Evolutionary conservation across 2,329 filamentous ascomycete species (phyloP).

Genomic region (Xylariaceae sp.): DNA sequence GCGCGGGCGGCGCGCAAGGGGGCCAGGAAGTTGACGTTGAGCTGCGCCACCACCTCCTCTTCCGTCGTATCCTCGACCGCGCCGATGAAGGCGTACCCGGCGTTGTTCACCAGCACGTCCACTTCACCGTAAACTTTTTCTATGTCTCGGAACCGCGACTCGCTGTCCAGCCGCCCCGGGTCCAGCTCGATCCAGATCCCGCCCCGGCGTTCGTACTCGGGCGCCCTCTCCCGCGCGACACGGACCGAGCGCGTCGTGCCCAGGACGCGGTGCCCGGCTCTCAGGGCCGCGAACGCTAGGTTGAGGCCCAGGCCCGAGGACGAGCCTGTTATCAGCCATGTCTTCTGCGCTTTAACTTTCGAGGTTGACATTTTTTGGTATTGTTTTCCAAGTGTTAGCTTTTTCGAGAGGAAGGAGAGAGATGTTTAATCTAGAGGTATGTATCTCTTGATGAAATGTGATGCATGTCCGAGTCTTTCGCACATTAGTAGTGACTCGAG

Average conservation of each 20-base stretch:
- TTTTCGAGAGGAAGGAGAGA: neutral
- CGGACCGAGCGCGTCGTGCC: constrained; percentile 34
- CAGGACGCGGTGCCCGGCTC: constrained; percentile 37
- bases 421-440: neutral
- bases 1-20: constrained; percentile 43
- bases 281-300: constrained; percentile 33
- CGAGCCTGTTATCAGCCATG: constrained; percentile 37
- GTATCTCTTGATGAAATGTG: neutral
- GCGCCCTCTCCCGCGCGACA: constrained; percentile 12
- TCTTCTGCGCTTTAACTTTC: neutral
- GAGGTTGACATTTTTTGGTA: neutral
- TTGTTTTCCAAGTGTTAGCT: neutral
- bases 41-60: constrained; percentile 34
- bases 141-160: constrained; percentile 21
- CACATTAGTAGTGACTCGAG: too few relatives aligned
- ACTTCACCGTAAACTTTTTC: constrained; percentile 4
- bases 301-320: constrained; percentile 37
- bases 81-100: constrained; percentile 27
- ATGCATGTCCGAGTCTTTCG: neutral
- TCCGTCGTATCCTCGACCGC: constrained; percentile 27
- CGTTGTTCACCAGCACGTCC: constrained; percentile 17
- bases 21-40: constrained; percentile 51
- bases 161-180: constrained; percentile 18
- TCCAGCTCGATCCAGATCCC: constrained; percentile 25
- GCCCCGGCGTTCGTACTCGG: constrained; percentile 19